Conservation (phyloP, 2,329 filamentous ascomycete genomes). For the Hymenoscyphus fructigenus region DNA sequence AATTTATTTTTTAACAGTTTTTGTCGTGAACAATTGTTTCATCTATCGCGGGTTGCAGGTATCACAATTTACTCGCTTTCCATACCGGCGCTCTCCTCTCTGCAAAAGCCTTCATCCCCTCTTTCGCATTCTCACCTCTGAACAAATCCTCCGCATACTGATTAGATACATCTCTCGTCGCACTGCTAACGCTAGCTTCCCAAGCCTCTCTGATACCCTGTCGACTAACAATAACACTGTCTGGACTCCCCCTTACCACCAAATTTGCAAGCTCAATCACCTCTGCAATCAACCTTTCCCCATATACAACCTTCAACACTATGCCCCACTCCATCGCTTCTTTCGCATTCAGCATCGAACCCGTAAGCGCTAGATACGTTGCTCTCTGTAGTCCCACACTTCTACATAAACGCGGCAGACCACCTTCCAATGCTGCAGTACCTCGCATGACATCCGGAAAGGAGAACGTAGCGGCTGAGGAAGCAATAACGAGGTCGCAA, state of each 20-base stretch:
- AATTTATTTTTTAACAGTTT: too few species aligned
- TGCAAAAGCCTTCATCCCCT: constrained; percentile 51
- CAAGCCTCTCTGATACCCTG: constrained; percentile 38
- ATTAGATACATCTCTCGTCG: constrained; percentile 43
- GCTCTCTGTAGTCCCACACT: constrained; percentile 45
- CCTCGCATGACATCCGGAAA: constrained; percentile 59
- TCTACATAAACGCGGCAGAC: constrained; percentile 41
- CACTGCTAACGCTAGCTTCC: constrained; percentile 44
- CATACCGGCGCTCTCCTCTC: constrained; percentile 50
- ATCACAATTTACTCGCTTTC: constrained; percentile 37
- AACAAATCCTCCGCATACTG: constrained; percentile 43
- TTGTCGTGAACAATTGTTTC: too few species aligned
- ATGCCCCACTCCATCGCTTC: constrained; percentile 35
- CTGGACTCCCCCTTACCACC: constrained; percentile 37
- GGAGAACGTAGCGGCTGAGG: constrained; percentile 50
- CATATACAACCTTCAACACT: constrained; percentile 32
- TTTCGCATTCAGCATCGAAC: constrained; percentile 46
- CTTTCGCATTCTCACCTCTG: constrained; percentile 47
- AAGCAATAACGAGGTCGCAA: constrained; percentile 57
- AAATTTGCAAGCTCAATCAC: constrained; percentile 35
- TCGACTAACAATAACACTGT: constrained; percentile 39
- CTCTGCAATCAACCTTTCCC: constrained; percentile 36
- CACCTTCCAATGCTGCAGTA: constrained; percentile 57
- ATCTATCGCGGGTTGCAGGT: too few species aligned
- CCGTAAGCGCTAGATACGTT: constrained; percentile 20